Evolutionary conservation across 2,329 filamentous ascomycete genomes (phyloP), one percentile per base, ranked within the genome.

Genomic region (Colletotrichum costaricense): DNA sequence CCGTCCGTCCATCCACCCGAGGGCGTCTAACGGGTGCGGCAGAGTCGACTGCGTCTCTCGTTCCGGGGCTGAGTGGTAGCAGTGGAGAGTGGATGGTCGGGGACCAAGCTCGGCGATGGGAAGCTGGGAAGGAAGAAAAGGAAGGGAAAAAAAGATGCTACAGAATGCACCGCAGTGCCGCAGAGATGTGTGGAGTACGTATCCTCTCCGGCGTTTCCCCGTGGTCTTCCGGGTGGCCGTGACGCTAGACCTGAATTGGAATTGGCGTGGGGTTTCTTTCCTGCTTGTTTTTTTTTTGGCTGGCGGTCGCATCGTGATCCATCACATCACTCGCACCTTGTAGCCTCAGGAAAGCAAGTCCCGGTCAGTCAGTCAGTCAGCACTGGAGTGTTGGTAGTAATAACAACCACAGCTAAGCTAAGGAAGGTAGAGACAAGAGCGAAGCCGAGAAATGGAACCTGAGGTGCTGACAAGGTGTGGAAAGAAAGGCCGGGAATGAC

Each of bases 151-250:
- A 63, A n/a, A 22, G 35, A 12, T n/a, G 63, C 16, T 49, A 65
- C 14, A 57, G 49, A 24, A 33, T 52, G 56, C 56, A 22, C 30
- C 11, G n/a, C n/a, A 38, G 22, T 16, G 38, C 30, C 11, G 30
- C n/a, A 38, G 35, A 24, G 38, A 30, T 14, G 49, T 30, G 54
- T n/a, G 63, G 22, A 35, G 35, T 70, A 73, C 60, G 70, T 73
- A 70, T 56, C 55, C 22, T 65, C 60, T 73, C 67, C 70, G 70
- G 70, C 49, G 60, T 70, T 62, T 73, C 67, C 67, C 70, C 67
- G 70, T 52, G n/a, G 70, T 62, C 19, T 70, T 63, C 67, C 70
- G 70, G 67, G 49, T 65, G 26, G 59, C 46, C 62, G 56, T 28
- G 33, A 49, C 70, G 60, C 70, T 70, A 70, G 60, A 19, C 42